These are phyloP conservation scores for Trichoderma asperelloides DNA, from an alignment of 495 filamentous ascomycete species.

Conservation along the genomic window DNA sequence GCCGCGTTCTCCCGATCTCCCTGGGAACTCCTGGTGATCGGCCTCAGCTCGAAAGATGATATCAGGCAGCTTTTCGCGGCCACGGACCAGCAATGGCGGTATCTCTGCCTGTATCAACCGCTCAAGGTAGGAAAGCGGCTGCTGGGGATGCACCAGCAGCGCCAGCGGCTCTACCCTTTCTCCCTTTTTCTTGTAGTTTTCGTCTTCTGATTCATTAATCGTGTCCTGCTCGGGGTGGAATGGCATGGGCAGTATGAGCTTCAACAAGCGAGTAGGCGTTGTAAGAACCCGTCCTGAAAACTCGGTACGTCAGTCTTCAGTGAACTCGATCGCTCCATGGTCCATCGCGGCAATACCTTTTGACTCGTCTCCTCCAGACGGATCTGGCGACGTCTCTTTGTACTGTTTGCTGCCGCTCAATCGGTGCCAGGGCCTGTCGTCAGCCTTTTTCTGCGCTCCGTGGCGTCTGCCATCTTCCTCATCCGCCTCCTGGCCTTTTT, in stretches of 20 bases:
- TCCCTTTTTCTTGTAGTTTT: conserved; percentile 34
- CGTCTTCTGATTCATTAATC: conserved; percentile 41
- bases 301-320: background rate
- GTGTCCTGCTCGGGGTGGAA: conserved; percentile 35
- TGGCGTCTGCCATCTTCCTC: conserved; percentile 27
- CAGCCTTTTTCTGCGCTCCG: conserved; percentile 20
- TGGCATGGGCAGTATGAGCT: conserved; percentile 76
- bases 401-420: conserved; percentile 51
- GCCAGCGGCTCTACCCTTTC: conserved; percentile 71
- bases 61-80: conserved; percentile 56
- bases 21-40: conserved; percentile 37
- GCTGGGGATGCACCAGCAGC: conserved; percentile 82
- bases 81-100: conserved; percentile 55
- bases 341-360: conserved; percentile 41
- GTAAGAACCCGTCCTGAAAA: conserved; percentile 72
- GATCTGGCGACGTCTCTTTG: conserved; percentile 33
- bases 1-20: conserved; percentile 15
- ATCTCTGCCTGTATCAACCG: conserved; percentile 84
- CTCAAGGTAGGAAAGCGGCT: conserved; percentile 88
- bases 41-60: conserved; percentile 76
- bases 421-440: conserved; percentile 58
- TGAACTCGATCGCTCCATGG: background rate
- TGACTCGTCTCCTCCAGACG: conserved; percentile 36
- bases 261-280: conserved; percentile 81
- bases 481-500: conserved; percentile 29